Evolutionary conservation across 2,329 filamentous ascomycete genomes (phyloP).

Genomic region (Waltergamsia citrina): DNA sequence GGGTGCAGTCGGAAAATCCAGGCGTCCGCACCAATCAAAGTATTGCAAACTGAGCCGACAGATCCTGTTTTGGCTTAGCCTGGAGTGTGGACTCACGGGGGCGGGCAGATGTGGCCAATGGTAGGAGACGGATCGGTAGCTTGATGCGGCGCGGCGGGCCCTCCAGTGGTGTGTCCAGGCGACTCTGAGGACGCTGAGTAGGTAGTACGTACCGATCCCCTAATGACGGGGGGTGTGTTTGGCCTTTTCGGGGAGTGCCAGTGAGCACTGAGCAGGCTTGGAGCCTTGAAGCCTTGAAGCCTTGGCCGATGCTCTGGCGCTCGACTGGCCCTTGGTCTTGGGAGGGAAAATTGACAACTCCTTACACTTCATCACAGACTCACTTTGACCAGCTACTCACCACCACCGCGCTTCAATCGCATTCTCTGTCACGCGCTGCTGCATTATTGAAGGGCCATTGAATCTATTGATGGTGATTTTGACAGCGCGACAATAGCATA

Average conservation of each 20-base stretch:
- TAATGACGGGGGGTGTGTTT: too few relatives aligned
- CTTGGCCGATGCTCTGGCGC: too few relatives aligned
- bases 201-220: too few relatives aligned
- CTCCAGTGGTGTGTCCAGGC: too few relatives aligned
- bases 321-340: not conserved
- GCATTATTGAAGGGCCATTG: too few relatives aligned
- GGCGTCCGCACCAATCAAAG: conserved; percentile 6
- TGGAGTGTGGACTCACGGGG: not conserved
- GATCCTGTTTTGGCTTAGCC: not conserved
- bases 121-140: not conserved
- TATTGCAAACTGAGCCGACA: not conserved
- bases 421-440: not conserved
- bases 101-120: not conserved
- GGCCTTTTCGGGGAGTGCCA: too few relatives aligned
- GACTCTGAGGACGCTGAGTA: too few relatives aligned
- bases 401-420: not conserved
- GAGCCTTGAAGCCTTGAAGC: too few relatives aligned
- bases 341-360: conserved; percentile 1
- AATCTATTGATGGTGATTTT: too few relatives aligned
- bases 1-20: conserved; percentile 6
- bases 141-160: too few relatives aligned
- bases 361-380: not conserved
- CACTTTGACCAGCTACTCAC: conserved; percentile 1
- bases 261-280: too few relatives aligned
- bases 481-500: too few relatives aligned